These are phyloP conservation scores for Xerocomus potaroensis DNA, from an alignment of 768 basidiomycete genomes.

Conservation along the genomic window DNA sequence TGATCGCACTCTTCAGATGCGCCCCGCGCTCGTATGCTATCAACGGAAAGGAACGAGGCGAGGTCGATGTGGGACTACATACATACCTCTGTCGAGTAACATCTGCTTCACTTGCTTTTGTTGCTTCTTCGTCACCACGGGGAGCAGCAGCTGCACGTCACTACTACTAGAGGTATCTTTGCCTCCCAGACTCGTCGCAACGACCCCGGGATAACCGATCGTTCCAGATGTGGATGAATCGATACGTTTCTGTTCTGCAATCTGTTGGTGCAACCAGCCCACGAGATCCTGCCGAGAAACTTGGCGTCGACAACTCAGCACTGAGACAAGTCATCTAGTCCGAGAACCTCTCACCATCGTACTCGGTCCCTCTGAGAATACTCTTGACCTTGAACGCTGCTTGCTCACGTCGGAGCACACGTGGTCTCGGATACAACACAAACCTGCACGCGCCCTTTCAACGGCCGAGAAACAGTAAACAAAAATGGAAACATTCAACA, in stretches of 20 bases:
- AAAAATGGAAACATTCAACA: slow-evolving; percentile 28
- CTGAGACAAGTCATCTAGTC: neutral
- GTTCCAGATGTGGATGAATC: slow-evolving; percentile 65
- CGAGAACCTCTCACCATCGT: slow-evolving; percentile 50
- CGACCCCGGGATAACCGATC: slow-evolving; percentile 37
- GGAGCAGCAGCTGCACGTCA: slow-evolving; percentile 62
- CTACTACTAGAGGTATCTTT: slow-evolving; percentile 35
- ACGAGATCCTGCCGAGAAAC: slow-evolving; percentile 67
- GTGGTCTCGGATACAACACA: slow-evolving; percentile 50
- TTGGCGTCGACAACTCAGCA: slow-evolving; percentile 31
- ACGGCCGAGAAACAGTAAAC: no score
- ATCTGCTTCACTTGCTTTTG: slow-evolving; percentile 68
- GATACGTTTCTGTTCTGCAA: slow-evolving; percentile 73
- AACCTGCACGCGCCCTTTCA: slow-evolving; percentile 47
- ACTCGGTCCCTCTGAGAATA: slow-evolving; percentile 72
- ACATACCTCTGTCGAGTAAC: slow-evolving; percentile 60
- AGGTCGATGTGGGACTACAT: neutral
- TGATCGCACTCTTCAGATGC: slow-evolving; percentile 55
- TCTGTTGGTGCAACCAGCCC: slow-evolving; percentile 69
- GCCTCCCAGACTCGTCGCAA: slow-evolving; percentile 29
- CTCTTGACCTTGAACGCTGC: slow-evolving; percentile 80
- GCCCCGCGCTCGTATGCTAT: slow-evolving; percentile 61
- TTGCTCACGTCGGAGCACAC: slow-evolving; percentile 53
- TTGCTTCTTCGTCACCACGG: slow-evolving; percentile 68
- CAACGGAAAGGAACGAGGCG: neutral